Percentiles rank a stretch among this genome's conserved stretches.
These are phyloP conservation scores for Spinacia oleracea DNA, from an alignment of 179 eudicot species.

Conservation along the genomic window DNA sequence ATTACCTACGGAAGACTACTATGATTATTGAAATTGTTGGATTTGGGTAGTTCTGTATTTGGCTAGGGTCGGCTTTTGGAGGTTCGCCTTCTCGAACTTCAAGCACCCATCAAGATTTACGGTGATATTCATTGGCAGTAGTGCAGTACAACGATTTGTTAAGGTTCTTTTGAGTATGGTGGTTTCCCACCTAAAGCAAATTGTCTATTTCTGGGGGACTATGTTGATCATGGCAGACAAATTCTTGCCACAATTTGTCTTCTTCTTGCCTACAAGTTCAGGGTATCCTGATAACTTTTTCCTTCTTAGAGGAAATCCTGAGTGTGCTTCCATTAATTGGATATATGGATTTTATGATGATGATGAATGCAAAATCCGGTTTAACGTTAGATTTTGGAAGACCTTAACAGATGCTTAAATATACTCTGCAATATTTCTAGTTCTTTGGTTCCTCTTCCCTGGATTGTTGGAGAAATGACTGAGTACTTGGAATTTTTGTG, in stretches of 20 bases:
- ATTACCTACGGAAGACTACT: too few relatives aligned
- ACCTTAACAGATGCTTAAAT: conserved; percentile 86
- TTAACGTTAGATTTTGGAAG: conserved; percentile 88
- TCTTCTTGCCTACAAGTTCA: conserved; percentile 76
- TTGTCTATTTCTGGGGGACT: conserved; percentile 81
- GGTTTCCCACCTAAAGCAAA: conserved; percentile 84
- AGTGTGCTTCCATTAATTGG: conserved; percentile 84
- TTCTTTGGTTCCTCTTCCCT: too few relatives aligned
- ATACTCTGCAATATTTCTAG: too few relatives aligned
- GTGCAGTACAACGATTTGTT: conserved; percentile 83
- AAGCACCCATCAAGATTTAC: conserved; percentile 89
- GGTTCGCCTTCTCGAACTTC: conserved; percentile 85
- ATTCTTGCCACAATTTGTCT: conserved; percentile 88
- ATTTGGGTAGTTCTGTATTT: too few relatives aligned
- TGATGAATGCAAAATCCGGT: conserved; percentile 84
- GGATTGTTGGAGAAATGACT: too few relatives aligned
- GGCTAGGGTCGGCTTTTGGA: too few relatives aligned
- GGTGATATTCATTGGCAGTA: conserved; percentile 98
- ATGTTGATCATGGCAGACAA: conserved; percentile 86
- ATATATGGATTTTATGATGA: conserved; percentile 84
- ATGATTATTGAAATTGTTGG: too few relatives aligned
- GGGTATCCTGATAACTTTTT: conserved; percentile 83
- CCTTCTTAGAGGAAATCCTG: conserved; percentile 84
- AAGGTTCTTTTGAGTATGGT: conserved; percentile 84
- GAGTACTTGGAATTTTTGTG: too few relatives aligned